A percentile compares a stretch with the other conserved stretches of the same genome.
These are phyloP conservation scores for Starmerella sp. DNA, from an alignment of 805 yeast genomes.

Conservation along the genomic window DNA sequence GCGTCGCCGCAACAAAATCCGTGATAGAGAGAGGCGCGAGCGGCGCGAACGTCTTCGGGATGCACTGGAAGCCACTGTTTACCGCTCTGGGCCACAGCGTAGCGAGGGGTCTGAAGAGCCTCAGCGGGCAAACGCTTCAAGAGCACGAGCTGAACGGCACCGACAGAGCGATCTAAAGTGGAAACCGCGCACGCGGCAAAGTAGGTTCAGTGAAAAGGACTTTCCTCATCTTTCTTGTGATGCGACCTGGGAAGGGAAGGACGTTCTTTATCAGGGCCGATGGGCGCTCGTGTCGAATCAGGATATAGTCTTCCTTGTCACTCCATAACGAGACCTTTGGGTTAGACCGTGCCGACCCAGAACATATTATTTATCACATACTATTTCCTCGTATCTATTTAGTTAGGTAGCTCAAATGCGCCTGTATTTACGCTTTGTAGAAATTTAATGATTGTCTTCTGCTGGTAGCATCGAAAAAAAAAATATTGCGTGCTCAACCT, in stretches of 20 bases:
- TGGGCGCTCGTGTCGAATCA: slow-evolving; percentile 17
- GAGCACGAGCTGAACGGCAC: not conserved
- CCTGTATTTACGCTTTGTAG: no score
- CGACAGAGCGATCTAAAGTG: slow-evolving; percentile 12
- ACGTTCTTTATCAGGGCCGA: slow-evolving; percentile 14
- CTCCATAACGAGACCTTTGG: not conserved
- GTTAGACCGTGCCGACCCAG: no score
- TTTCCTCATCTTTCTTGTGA: slow-evolving; percentile 17
- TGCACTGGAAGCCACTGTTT: not conserved
- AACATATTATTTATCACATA: not conserved
- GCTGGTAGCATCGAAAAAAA: no score
- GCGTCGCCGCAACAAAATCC: slow-evolving; percentile 17
- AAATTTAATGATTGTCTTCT: no score
- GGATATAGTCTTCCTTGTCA: slow-evolving; percentile 1
- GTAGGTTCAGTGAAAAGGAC: slow-evolving; percentile 19
- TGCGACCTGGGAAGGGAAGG: slow-evolving; percentile 20
- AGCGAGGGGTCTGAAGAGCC: not conserved
- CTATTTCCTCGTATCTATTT: not conserved
- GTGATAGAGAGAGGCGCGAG: slow-evolving; percentile 13
- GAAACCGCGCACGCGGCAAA: slow-evolving; percentile 13
- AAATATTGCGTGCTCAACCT: no score
- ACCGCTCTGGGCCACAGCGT: not conserved
- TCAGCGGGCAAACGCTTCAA: not conserved
- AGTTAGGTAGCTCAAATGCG: no score
- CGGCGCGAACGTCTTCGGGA: not conserved